phyloP scores from a whole-genome alignment of 495 filamentous ascomycete species.

The Neurospora sublineolata region DNA sequence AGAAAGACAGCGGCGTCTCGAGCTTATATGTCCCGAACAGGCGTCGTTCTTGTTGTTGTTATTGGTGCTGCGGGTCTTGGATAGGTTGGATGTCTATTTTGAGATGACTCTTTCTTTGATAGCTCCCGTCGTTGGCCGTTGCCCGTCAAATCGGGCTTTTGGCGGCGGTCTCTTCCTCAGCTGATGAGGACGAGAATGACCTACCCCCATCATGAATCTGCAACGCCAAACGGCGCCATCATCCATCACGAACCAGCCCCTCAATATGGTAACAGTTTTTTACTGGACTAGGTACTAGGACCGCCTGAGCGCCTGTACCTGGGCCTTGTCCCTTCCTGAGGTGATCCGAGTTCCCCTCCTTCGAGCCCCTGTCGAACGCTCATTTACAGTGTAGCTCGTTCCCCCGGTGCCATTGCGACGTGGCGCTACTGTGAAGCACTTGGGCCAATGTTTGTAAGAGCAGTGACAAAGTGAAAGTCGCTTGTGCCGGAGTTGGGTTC shows the following conservation, averaged over 20 bases:
- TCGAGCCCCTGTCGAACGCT: background rate
- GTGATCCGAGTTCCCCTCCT: background rate
- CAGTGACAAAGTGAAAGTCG: background rate
- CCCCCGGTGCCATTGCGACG: conserved; percentile 37
- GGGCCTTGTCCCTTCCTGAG: background rate
- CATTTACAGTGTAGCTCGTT: conserved; percentile 3
- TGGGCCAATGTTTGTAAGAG: conserved; percentile 23
- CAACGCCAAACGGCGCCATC: background rate
- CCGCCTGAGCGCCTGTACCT: background rate
- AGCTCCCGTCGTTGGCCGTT: background rate
- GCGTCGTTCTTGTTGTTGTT: background rate
- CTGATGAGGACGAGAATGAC: background rate
- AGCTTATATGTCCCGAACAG: background rate
- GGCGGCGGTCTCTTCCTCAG: background rate
- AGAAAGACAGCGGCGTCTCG: background rate
- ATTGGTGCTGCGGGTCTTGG: background rate
- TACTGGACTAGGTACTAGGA: background rate
- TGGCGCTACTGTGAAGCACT: conserved; percentile 35
- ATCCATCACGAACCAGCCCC: background rate
- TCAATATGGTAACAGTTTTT: background rate
- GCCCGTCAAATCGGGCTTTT: background rate
- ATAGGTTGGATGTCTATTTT: background rate
- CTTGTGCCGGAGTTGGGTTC: conserved; percentile 6
- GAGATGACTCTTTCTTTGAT: background rate
- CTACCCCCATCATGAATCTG: background rate